Conservation (phyloP, 148 eudicot species). For the Rhododendron kiyosumense region DNA sequence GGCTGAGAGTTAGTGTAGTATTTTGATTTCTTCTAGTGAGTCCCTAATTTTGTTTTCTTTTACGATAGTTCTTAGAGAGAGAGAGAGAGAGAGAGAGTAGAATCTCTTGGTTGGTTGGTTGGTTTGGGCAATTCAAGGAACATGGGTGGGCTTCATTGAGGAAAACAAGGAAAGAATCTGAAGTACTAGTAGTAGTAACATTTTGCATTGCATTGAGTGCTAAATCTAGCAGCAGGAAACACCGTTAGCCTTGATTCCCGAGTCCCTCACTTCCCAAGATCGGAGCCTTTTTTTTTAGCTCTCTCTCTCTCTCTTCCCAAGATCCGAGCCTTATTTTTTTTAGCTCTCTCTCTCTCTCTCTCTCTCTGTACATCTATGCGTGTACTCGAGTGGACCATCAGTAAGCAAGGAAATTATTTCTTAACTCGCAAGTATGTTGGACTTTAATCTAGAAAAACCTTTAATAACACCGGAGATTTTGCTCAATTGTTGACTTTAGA, state of each 20-base stretch:
- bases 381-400: background rate
- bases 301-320: background rate
- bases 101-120: background rate
- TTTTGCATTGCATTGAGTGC: constrained; percentile 1
- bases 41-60: background rate
- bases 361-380: background rate
- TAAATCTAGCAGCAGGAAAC: background rate
- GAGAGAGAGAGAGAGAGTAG: background rate
- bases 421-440: background rate
- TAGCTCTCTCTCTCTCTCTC: background rate
- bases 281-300: background rate
- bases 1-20: background rate
- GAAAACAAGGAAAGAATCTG: background rate
- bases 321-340: background rate
- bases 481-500: background rate
- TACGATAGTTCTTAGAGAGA: background rate
- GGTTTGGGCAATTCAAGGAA: constrained; percentile 4
- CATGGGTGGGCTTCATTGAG: background rate
- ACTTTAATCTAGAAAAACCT: background rate
- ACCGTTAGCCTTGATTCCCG: background rate
- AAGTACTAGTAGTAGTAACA: background rate
- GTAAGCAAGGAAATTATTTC: background rate
- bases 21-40: background rate
- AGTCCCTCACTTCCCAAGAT: background rate
- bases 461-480: background rate